These are phyloP conservation scores for Tetracladium marchalianum DNA, from an alignment of 495 filamentous ascomycete species.

Conservation along the genomic window DNA sequence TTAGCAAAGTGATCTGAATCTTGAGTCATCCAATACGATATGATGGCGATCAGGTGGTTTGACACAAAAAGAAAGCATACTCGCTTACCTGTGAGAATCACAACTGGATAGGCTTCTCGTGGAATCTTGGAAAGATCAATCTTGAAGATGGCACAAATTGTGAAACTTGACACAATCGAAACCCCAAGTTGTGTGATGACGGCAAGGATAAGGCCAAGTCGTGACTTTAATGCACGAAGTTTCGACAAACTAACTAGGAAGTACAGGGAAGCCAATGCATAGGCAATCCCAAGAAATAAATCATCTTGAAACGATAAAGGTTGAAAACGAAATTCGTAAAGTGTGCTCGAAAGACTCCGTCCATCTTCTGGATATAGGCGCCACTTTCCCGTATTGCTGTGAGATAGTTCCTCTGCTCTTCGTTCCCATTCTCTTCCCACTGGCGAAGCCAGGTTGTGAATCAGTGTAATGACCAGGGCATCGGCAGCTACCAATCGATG, in stretches of 20 bases:
- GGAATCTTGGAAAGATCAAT: constrained; percentile 52
- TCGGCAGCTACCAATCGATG: constrained; percentile 53
- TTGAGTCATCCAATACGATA: too few species aligned
- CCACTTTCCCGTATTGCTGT: constrained; percentile 36
- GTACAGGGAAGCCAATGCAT: constrained; percentile 46
- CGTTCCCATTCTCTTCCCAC: constrained; percentile 50
- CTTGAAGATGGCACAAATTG: constrained; percentile 50
- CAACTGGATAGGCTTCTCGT: constrained; percentile 53
- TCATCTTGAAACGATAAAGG: constrained; percentile 53
- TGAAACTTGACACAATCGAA: constrained; percentile 58
- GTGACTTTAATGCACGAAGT: constrained; percentile 57
- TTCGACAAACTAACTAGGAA: constrained; percentile 47
- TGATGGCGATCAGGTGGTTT: too few species aligned
- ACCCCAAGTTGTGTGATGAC: constrained; percentile 54
- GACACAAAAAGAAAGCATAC: too few species aligned
- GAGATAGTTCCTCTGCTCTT: constrained; percentile 32
- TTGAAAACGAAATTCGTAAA: constrained; percentile 65
- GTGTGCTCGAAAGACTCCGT: constrained; percentile 34
- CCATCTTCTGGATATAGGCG: constrained; percentile 50
- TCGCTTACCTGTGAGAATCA: constrained; percentile 39
- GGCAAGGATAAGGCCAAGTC: constrained; percentile 54
- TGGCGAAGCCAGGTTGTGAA: constrained; percentile 49
- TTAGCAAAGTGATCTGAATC: too few species aligned
- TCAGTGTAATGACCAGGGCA: constrained; percentile 62
- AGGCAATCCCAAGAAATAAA: constrained; percentile 46